Evolutionary conservation across 176 grass and related monocot species (phyloP).

Genomic region (Hordeum vulgare): MorexV3_pseudomolecules_assembly NC_058522.1:455454841-455455340

Average conservation of each 20-base stretch:
- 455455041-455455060: background rate
- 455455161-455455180: background rate
- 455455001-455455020: slow-evolving; percentile 15
- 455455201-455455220: background rate
- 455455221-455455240: background rate
- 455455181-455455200: background rate
- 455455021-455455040: background rate
- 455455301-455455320: background rate
- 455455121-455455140: slow-evolving; percentile 57
- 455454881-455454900: background rate
- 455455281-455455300: background rate
- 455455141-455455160: slow-evolving; percentile 30
- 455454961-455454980: slow-evolving; percentile 37
- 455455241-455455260: slow-evolving; percentile 28
- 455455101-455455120: slow-evolving; percentile 29
- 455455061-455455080: slow-evolving; percentile 47
- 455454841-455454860: background rate
- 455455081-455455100: slow-evolving; percentile 32
- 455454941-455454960: slow-evolving; percentile 38
- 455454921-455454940: background rate
- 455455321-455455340: background rate
- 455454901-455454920: background rate
- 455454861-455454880: background rate
- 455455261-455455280: background rate
- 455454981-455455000: slow-evolving; percentile 37